A percentile compares a stretch with the other conserved stretches of the same genome.
Evolutionary conservation across 805 yeast genomes (phyloP).

Genomic region (Candida koratica): DNA sequence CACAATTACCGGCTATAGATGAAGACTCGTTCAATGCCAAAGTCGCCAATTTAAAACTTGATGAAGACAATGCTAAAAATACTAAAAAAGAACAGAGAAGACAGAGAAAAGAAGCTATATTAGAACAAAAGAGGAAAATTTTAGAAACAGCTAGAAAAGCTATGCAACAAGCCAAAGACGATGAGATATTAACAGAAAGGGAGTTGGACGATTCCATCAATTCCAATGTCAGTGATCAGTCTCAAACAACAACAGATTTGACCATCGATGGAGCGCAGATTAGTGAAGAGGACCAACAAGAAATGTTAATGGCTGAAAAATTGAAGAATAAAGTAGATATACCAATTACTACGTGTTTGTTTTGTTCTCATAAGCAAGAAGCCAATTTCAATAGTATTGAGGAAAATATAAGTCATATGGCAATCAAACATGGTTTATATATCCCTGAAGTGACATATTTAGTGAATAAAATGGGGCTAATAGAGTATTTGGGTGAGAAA

Average conservation of each 20-base stretch:
- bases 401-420: slow-evolving; percentile 66
- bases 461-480: slow-evolving; percentile 63
- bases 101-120: slow-evolving; percentile 46
- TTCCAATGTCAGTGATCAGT: not conserved
- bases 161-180: slow-evolving; percentile 22
- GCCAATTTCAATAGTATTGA: slow-evolving; percentile 36
- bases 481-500: slow-evolving; percentile 73
- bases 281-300: slow-evolving; percentile 30
- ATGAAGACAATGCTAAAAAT: slow-evolving; percentile 20
- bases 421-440: slow-evolving; percentile 73
- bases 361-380: slow-evolving; percentile 40
- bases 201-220: slow-evolving; percentile 5
- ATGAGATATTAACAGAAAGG: slow-evolving; percentile 9
- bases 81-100: slow-evolving; percentile 50
- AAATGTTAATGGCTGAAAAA: slow-evolving; percentile 43
- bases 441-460: slow-evolving; percentile 79
- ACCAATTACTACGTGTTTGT: slow-evolving; percentile 47
- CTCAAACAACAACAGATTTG: slow-evolving; percentile 6
- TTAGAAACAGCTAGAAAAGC: slow-evolving; percentile 45
- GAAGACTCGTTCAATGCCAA: slow-evolving; percentile 37
- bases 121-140: slow-evolving; percentile 46
- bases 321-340: slow-evolving; percentile 44
- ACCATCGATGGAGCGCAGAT: slow-evolving; percentile 6
- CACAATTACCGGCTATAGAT: slow-evolving; percentile 46
- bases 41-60: slow-evolving; percentile 19